phyloP scores from a whole-genome alignment of 331 rosid genomes.

The Rosa hybrid region DNA sequence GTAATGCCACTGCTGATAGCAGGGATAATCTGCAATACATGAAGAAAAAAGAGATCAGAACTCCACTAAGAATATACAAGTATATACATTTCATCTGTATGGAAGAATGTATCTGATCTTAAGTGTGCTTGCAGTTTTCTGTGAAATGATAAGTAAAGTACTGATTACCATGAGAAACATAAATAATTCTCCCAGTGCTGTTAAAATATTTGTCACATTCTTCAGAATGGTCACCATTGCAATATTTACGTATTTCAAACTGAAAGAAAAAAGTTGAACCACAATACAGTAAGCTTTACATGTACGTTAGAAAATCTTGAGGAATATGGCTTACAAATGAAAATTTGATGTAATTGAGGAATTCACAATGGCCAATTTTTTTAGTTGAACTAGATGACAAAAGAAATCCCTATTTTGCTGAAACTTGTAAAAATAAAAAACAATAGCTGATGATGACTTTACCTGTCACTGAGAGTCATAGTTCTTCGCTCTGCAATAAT shows the following conservation, averaged over 20 bases:
- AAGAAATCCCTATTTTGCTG: background rate
- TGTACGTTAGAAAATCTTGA: conserved; percentile 15
- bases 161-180: too few species aligned
- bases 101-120: background rate
- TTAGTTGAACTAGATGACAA: background rate
- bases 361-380: background rate
- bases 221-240: conserved; percentile 98
- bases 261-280: conserved; percentile 41
- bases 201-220: conserved; percentile 80
- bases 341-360: background rate
- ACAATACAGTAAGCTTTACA: conserved; percentile 15
- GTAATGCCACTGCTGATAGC: conserved; percentile 77
- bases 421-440: background rate
- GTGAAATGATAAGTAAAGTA: background rate
- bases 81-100: background rate
- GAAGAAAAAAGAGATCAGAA: conserved; percentile 1
- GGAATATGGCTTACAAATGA: background rate
- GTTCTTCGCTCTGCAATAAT: conserved; percentile 55
- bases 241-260: conserved; percentile 79
- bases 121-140: background rate
- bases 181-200: conserved; percentile 95
- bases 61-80: background rate
- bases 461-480: conserved; percentile 55
- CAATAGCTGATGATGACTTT: conserved; percentile 7
- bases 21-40: conserved; percentile 67